Base-by-base conservation (phyloP, 73 alveolate genomes). In the Paramecium octaurelia region DNA sequence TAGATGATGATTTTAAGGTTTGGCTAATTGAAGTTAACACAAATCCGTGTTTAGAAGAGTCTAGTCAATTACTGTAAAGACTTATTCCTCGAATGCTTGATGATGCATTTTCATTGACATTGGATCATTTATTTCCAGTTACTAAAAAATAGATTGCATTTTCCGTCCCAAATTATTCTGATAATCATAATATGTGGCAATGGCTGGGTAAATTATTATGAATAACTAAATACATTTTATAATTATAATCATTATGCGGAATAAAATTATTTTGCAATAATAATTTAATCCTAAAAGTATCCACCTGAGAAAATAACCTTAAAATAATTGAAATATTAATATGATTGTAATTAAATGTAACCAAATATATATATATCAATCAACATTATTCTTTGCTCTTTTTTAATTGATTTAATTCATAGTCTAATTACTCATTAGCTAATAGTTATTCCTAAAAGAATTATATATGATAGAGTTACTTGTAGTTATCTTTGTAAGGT, bases 1-100 rank as follows among this genome's bases (percentile, higher is more conserved):
- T 97, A 44, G 99, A 97, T 93, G 98, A 96, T 57, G 95, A 95
- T 57, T 92, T 93, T 85, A 92, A 73, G 29, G 95, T 96, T 58
- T 97, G 97, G 97, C 93, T 97, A 12, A 96, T 97, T 59, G 99
- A 97, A 85, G 97, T 97, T 12, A 97, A 97, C 85, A 95, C 99
- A 5, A 97, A 97, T 91, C 99, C 99, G 2, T 97, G 98, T 83
- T 86, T 97, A 44, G 99, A 97, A 89, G 98, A 96, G 68, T 93
- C 98, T 16, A 95, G 97, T 2, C 86, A 95, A 40, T 91, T 96
- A 36, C 95, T 97, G 20, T 92, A 92, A 70, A 59, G 86, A 91
- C 92, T 94, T 10, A 92, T 97, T 24, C 99, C 99, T 20, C 89
- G 99, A 84, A 95, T 97, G 98, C 68, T 97, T 9, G 99, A 97